Base-by-base conservation (phyloP, 2,329 filamentous ascomycete species). In the Aspergillus tamarii region DNA sequence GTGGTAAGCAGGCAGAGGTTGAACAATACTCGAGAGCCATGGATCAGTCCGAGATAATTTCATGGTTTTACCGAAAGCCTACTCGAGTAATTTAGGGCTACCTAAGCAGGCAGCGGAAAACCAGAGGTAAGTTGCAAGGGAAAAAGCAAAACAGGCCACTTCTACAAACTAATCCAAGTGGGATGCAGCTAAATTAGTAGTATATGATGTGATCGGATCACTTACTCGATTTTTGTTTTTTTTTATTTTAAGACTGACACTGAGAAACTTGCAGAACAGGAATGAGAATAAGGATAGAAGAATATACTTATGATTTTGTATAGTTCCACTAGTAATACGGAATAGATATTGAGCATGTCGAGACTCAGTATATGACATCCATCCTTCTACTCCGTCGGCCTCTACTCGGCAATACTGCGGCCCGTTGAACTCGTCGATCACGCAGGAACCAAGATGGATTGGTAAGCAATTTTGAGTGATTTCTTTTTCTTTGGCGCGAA, bases 401-500 rank as follows among this genome's bases (percentile, higher is more conserved):
- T 41, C 39, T 41, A 5, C 39, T 41, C 39, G 39, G 39, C 39
- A 41, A 41, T 19, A 39, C 36, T 19, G 36, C 36, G 36, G 14
- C 36, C 7, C 6, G 11, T 39, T 39, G 34, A 36, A 16, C 34
- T 16, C 12, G 34, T 36, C 34, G 34, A 36, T 41, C 21, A 55
- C 45, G 45, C 21, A 48, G 45, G 45, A 48, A 48, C 45, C 21
- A 48, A 26, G 45, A 11, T 23, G 32, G 32, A 55, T 52, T 60
- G 28, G 48, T 48, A 59, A 58, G 41, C 54, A 54, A 39, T 19
- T 3, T 5, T 55, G 52, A 56, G 50, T 50, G 41, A 54, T 50
- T 56, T 59, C 56, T 52, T 62, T 46, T 41, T 57, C 16, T 53
- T 39, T 34, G n/a, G 64, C 66, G 64, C 62, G 56, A 66, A 63